A percentile compares a stretch with the other conserved stretches of the same genome.
Evolutionary conservation across 73 alveolate species (phyloP).

Genomic region (Paramecium pentaurelia): DNA sequence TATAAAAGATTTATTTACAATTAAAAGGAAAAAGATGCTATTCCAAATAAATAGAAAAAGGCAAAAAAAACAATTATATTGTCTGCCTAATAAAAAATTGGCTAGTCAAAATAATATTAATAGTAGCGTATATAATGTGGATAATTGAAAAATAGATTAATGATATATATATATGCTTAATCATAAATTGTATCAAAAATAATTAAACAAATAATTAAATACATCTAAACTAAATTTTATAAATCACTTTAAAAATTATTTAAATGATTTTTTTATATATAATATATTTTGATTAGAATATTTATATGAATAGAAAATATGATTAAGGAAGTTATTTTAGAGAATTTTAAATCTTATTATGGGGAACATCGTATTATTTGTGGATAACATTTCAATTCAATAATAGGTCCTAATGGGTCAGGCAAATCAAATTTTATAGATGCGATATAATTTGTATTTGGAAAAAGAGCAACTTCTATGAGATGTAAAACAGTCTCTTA

Average conservation of each 20-base stretch:
- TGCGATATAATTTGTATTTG: slow-evolving; percentile 81
- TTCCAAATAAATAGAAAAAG: background rate
- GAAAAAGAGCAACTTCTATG: slow-evolving; percentile 85
- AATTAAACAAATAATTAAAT: background rate
- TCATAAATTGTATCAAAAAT: background rate
- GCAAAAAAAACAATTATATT: background rate
- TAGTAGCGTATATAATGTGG: background rate
- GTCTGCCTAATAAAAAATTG: background rate
- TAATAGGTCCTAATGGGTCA: slow-evolving; percentile 91
- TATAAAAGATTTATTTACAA: background rate
- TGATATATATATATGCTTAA: background rate
- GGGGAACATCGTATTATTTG: slow-evolving; percentile 1
- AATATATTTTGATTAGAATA: background rate
- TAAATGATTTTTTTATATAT: background rate
- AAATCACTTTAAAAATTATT: background rate
- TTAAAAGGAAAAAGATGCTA: background rate
- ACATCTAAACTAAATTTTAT: background rate
- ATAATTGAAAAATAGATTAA: background rate
- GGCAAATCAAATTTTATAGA: slow-evolving; percentile 89
- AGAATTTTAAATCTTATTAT: slow-evolving; percentile 25
- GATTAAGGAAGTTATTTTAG: slow-evolving; percentile 11
- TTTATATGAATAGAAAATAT: background rate
- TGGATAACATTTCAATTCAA: slow-evolving; percentile 65
- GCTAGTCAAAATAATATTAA: background rate
- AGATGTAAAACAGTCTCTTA: slow-evolving; percentile 71